Percentiles rank a stretch among this genome's conserved stretches.
These are phyloP conservation scores for Sclerotinia glacialis DNA, from an alignment of 2,329 filamentous ascomycete species.

Conservation along the genomic window DNA sequence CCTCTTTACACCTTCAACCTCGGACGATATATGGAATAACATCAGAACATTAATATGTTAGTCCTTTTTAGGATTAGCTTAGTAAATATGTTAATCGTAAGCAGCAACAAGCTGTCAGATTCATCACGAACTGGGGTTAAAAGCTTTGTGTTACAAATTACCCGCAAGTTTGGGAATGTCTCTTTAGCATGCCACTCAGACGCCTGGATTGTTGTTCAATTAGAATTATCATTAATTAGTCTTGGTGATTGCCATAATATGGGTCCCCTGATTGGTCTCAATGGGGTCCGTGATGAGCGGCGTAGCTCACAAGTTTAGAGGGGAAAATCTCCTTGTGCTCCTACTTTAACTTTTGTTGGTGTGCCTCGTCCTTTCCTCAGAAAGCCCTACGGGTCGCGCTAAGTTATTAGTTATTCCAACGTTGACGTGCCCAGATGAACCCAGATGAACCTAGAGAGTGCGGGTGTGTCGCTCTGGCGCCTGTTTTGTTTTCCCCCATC, in stretches of 20 bases:
- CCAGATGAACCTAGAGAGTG: no score
- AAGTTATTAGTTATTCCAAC: constrained; percentile 13
- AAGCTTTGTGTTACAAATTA: constrained; percentile 16
- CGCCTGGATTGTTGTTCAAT: constrained; percentile 10
- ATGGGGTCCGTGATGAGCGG: constrained; percentile 21
- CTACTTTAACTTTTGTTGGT: constrained; percentile 5
- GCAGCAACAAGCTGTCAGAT: constrained; percentile 16
- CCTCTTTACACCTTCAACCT: not conserved
- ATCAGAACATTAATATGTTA: not conserved
- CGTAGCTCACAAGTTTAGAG: constrained; percentile 18
- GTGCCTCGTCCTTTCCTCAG: constrained; percentile 20
- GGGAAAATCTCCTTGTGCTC: constrained; percentile 19
- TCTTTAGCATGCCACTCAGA: constrained; percentile 15
- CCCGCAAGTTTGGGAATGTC: constrained; percentile 21
- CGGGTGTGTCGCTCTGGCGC: constrained; percentile 27
- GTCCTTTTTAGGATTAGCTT: not conserved
- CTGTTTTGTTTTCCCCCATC: constrained; percentile 23
- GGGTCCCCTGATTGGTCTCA: constrained; percentile 5
- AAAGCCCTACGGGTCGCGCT: constrained; percentile 22
- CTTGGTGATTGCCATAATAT: not conserved
- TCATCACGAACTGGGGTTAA: not conserved
- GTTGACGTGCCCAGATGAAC: constrained; percentile 38
- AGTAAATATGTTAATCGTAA: not conserved
- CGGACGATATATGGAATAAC: not conserved
- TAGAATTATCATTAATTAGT: constrained; percentile 18